Evolutionary conservation across 306 rosid genomes (phyloP), one percentile per base, ranked within the genome.

Genomic region (Erythrophleum fordii): DNA sequence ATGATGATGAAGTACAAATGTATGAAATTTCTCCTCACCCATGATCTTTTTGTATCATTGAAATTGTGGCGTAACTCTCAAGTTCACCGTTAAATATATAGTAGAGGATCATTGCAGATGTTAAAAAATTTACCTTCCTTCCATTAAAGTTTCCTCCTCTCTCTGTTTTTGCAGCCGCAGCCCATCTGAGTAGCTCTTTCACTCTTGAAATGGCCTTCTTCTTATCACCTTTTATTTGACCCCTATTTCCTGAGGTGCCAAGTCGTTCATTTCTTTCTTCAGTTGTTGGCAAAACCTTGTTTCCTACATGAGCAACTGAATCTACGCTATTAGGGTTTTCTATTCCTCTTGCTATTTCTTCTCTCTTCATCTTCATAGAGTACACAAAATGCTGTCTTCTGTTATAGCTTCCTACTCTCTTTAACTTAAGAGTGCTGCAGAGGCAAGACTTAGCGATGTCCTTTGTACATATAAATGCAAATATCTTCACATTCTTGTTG

Each of bases 101-200:
- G 45, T 53, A 13, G 39, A 44, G 25, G 49, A 39, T 20, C 17
- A 41, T 22, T 73, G 48, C 68, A 64, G 28, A 25, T 22, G 22
- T 23, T 65, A 11, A 18, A 66, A 41, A 64, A 31, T 45, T 58
- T 79, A 93, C 99, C 97, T 89, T 95, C 77, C 82, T 80, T 35
- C 89, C 88, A 62, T 83, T 73, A 81, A 84, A 84, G 77, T 89
- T 93, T 23, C 87, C 89, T 52, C 89, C 93, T 81, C 82, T 95
- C 45, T 92, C 97, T 75, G 97, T 73, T 82, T 86, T 95, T n/a
- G 90, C 80, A 73, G 91, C 82, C 20, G 94, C 86, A 53, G 93
- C 97, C 99, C 99, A 93, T 87, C 97, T 89, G 66, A 93, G 81
- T 0, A 95, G 86, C 90, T 95, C 97, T 81, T 93, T 95, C 97